phyloP scores from a whole-genome alignment of 2,329 filamentous ascomycete species.

The Neofusicoccum kwambonambiense region DNA sequence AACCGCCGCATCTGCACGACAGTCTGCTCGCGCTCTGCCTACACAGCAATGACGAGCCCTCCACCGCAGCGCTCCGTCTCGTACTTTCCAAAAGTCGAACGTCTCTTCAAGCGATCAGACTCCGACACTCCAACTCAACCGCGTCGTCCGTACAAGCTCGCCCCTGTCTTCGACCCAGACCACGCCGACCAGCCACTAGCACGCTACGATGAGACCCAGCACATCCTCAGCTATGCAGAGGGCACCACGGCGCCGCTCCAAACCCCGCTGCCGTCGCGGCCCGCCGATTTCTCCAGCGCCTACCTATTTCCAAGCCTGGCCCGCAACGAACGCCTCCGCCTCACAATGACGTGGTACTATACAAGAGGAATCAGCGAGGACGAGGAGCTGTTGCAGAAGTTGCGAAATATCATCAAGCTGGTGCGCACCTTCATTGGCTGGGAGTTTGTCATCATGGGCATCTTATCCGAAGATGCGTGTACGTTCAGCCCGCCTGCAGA shows the following conservation, averaged over 20 bases:
- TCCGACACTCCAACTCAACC: background rate
- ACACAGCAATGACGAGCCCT: background rate
- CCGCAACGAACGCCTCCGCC: conserved; percentile 37
- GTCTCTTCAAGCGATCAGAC: background rate
- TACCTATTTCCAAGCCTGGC: conserved; percentile 39
- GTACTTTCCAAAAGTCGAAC: conserved; percentile 20
- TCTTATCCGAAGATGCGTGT: conserved; percentile 44
- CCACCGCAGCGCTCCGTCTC: background rate
- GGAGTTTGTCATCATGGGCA: conserved; percentile 46
- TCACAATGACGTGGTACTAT: conserved; percentile 47
- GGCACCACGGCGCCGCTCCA: background rate
- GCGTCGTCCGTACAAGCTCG: conserved; percentile 8
- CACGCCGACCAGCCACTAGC: conserved; percentile 8
- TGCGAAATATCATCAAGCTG: conserved; percentile 45
- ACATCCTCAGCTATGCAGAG: conserved; percentile 5
- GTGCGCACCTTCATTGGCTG: conserved; percentile 44
- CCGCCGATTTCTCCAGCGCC: conserved; percentile 23
- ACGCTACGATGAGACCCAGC: conserved; percentile 9
- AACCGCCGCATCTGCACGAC: background rate
- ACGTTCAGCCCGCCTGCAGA: background rate
- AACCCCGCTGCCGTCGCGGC: conserved; percentile 23
- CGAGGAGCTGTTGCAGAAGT: conserved; percentile 39
- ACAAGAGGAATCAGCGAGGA: conserved; percentile 42
- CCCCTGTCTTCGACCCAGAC: conserved; percentile 18
- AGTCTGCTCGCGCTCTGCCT: background rate